phyloP scores from a whole-genome alignment of 768 basidiomycete genomes.

The Hypsizygus marmoreus region DNA sequence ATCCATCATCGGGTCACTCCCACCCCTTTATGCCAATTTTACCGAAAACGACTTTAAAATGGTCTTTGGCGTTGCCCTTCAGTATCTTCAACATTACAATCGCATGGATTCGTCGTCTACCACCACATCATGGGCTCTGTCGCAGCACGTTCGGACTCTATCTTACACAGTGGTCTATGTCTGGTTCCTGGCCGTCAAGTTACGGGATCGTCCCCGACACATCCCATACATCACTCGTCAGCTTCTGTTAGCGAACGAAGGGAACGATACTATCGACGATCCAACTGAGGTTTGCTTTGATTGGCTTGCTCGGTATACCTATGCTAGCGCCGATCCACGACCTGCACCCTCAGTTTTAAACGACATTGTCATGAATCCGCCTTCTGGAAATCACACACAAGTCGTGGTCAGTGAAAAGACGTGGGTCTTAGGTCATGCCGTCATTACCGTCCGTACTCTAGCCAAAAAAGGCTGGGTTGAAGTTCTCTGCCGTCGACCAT shows the following conservation, averaged over 20 bases:
- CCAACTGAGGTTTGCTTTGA: constrained; percentile 97
- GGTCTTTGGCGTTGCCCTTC: constrained; percentile 92
- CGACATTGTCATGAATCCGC: constrained; percentile 74
- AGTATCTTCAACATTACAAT: constrained; percentile 92
- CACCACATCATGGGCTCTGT: constrained; percentile 79
- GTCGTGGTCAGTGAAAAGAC: constrained; percentile 60
- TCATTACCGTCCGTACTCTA: constrained; percentile 80
- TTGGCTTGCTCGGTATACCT: constrained; percentile 94
- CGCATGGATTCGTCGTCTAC: constrained; percentile 55
- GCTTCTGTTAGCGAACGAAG: constrained; percentile 83
- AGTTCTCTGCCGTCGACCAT: constrained; percentile 80
- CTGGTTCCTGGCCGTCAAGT: constrained; percentile 90
- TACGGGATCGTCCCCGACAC: constrained; percentile 78
- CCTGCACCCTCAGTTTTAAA: constrained; percentile 78
- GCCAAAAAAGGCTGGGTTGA: constrained; percentile 85
- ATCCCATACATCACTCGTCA: constrained; percentile 86
- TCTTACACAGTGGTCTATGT: constrained; percentile 90
- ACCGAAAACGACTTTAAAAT: constrained; percentile 89
- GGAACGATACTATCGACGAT: constrained; percentile 73
- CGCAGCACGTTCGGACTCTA: constrained; percentile 88
- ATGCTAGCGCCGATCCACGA: constrained; percentile 90
- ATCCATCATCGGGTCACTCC: constrained; percentile 80
- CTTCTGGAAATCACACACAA: constrained; percentile 35
- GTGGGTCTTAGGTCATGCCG: constrained; percentile 84
- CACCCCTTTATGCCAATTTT: constrained; percentile 82